Evolutionary conservation across 495 filamentous ascomycete species (phyloP), one percentile per base, ranked within the genome.

Genomic region (Penicillium fimorum): DNA sequence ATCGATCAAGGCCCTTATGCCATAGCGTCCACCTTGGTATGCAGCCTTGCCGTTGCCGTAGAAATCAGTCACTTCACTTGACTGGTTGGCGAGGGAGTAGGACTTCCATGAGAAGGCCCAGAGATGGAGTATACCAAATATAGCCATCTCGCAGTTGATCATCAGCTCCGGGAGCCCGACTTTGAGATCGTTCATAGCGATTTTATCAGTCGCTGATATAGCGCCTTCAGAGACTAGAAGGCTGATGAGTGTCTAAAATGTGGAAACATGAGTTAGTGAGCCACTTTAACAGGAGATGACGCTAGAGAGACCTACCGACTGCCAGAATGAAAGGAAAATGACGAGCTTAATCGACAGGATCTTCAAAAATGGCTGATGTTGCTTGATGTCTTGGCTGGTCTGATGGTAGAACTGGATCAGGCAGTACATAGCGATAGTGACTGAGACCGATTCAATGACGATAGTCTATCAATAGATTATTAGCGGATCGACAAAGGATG

Each of bases 311-410:
- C 76, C 66, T 67, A 82, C 80, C 41, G 81, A 83, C 66, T 96
- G 92, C 92, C 92, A 96, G 72, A 96, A 96, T 5, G 89, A 94
- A 53, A 96, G 79, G 78, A 96, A 96, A 69, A 96, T 94, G 60
- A 96, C 92, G 37, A 96, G 81, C 64, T 96, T 96, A 67, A 96
- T 96, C 55, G 90, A 88, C 4, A 91, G 58, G 9, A 96, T 82
- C 65, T 96, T 96, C 51, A 96, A 71, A 56, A 95, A 89, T 2
- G 91, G 89, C 17, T 72, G 74, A 58, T 96, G 80, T 30, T 85
- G 76, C n/a, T 79, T 79, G 22, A 96, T 78, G 50, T 89, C 82
- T 9, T 75, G 69, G 53, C 81, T 84, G 40, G 93, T 72, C 63
- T 95, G 90, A 44, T 88, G 61, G 65, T 96, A 97, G 70, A 95